Conservation (phyloP, 306 rosid genomes). For the Gynostemma pentaphyllum region DNA sequence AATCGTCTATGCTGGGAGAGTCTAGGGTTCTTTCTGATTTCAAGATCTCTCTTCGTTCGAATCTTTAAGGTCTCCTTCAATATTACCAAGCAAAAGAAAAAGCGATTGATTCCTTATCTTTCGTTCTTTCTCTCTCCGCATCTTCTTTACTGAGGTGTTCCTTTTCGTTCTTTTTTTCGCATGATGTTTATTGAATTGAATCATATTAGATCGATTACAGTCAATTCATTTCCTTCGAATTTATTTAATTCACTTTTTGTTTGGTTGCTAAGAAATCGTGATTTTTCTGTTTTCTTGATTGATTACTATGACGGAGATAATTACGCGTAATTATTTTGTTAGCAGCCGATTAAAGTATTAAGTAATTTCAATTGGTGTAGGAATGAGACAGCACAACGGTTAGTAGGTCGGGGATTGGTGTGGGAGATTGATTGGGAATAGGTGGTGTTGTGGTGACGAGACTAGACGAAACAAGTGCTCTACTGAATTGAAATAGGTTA, state of each 20-base stretch:
- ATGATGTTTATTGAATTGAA: neutral
- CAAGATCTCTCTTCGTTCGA: conserved; percentile 10
- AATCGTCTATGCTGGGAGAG: neutral
- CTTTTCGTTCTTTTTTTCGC: neutral
- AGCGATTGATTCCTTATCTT: neutral
- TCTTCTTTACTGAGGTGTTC: conserved; percentile 1
- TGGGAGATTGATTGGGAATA: neutral
- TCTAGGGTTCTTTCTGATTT: conserved; percentile 11
- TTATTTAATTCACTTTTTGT: neutral
- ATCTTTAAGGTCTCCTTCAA: conserved; percentile 1
- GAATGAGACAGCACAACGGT: neutral
- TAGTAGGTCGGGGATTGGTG: neutral
- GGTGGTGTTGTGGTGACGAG: conserved; percentile 6
- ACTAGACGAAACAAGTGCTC: no score
- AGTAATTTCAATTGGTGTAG: neutral
- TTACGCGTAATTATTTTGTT: neutral
- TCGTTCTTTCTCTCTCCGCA: neutral
- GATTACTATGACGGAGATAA: neutral
- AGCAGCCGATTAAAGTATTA: neutral
- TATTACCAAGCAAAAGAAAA: neutral
- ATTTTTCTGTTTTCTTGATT: neutral
- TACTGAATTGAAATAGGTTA: conserved; percentile 22
- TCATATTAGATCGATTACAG: neutral
- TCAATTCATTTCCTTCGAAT: no score
- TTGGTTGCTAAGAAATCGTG: neutral